Base-by-base conservation (phyloP, 1,284 basidiomycete genomes). In the Vanrija pseudolonga region DNA sequence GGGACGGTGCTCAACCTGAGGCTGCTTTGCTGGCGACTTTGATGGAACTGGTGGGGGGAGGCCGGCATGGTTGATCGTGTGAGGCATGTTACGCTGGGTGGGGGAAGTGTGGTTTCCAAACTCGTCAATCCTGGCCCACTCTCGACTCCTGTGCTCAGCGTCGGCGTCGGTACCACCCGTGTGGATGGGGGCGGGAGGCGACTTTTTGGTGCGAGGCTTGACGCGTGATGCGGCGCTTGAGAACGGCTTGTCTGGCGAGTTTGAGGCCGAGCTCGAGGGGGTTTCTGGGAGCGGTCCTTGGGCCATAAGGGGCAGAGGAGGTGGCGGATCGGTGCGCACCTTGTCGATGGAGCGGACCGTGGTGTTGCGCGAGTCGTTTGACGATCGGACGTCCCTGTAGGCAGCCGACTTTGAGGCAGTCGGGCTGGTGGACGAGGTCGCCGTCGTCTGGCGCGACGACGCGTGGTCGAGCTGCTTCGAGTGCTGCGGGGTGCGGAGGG, bases 71-170 rank as follows among this genome's bases (percentile, higher is more conserved):
- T 49, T 19, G n/a, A 38, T 40, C 39, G 42, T 24, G 44, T 42
- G 45, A 28, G 22, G 22, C 22, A 24, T 20, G 38, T 40, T 20
- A 9, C 12, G 40, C 40, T 18, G 19, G 3, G 40, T 42, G 19
- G 40, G 45, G 4, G 45, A 36, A 17, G 36, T 22, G 17, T 47
- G 36, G 24, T 32, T 20, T 28, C 42, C 54, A 56, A 56, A 52
- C 41, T 56, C 50, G 50, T 56, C 68, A 68, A 44, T 66, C 60
- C 49, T 66, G 62, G 39, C 64, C 66, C 26, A 68, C 37, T 58
- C 53, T 50, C 63, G 53, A 39, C 55, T 50, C 43, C 52, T 56
- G 49, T 5, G 28, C 11, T 47, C 24, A 1, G 12, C 32, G 12
- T 32, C 32, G 32, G 32, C 32, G 24, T 53, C 45, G 14, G 51